These are phyloP conservation scores for Tetradesmus lagerheimii DNA, from an alignment of 139 green algal genomes.

Conservation along the genomic window DNA sequence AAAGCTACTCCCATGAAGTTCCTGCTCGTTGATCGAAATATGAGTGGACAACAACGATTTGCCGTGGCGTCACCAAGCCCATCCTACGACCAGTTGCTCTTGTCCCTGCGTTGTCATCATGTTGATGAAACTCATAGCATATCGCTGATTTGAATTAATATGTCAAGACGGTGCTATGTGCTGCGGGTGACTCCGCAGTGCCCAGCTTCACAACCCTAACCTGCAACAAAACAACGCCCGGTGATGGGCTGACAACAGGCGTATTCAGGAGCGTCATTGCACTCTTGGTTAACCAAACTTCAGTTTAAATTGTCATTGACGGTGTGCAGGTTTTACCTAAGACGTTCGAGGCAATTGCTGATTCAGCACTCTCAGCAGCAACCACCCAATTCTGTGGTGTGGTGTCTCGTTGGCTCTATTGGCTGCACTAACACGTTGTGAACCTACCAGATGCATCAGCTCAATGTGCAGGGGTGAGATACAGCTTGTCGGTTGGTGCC, in stretches of 20 bases:
- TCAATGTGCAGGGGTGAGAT: background rate
- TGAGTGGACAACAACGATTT: background rate
- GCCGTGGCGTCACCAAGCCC: background rate
- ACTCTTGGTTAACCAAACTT: too few relatives aligned
- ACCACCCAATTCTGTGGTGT: background rate
- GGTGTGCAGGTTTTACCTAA: background rate
- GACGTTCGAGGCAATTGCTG: background rate
- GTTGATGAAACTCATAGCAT: background rate
- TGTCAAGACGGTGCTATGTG: too few relatives aligned
- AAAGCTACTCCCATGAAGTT: background rate
- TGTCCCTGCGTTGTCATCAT: background rate
- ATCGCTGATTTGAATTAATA: too few relatives aligned
- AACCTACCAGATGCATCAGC: background rate
- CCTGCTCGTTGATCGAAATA: background rate
- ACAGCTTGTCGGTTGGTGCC: background rate
- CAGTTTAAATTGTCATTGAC: background rate
- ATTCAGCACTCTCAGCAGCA: background rate
- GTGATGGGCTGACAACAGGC: too few relatives aligned
- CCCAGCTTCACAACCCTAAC: too few relatives aligned
- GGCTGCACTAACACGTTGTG: too few relatives aligned
- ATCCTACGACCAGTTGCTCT: background rate
- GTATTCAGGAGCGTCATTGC: too few relatives aligned
- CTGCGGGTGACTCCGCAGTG: too few relatives aligned
- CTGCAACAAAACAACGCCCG: too few relatives aligned
- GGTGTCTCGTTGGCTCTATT: background rate